These are phyloP conservation scores for Globisporangium iwayamae DNA, from an alignment of 352 stramenopile species.

Conservation along the genomic window DNA sequence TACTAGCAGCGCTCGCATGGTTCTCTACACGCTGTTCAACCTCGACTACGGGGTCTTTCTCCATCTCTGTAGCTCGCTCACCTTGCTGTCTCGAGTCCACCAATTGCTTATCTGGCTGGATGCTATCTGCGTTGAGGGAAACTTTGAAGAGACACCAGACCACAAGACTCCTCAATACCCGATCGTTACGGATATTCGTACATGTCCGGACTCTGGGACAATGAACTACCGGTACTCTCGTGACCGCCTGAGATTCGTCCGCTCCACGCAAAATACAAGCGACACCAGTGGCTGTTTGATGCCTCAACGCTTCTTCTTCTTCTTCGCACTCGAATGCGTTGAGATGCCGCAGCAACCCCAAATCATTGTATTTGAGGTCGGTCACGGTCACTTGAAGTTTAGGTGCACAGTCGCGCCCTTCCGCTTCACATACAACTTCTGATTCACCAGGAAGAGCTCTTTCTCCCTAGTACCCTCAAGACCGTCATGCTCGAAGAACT, in stretches of 20 bases:
- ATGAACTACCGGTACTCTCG: no score
- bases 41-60: no score
- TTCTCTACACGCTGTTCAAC: no score
- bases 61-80: no score
- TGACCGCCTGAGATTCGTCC: neutral
- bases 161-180: neutral
- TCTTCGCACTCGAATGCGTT: neutral
- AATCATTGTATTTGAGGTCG: neutral
- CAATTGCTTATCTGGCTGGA: neutral
- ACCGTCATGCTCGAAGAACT: constrained; percentile 12
- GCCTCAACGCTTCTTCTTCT: neutral
- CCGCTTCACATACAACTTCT: no score
- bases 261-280: neutral
- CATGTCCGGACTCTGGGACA: no score
- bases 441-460: no score
- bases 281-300: neutral
- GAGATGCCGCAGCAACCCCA: neutral
- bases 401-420: no score
- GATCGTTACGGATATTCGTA: neutral
- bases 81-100: no score
- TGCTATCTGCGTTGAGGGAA: neutral
- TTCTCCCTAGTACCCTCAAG: no score
- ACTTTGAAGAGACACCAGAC: neutral
- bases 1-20: neutral
- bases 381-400: neutral